Evolutionary conservation across 805 yeast genomes (phyloP).

Genomic region (Saturnispora kantuleensis): DNA sequence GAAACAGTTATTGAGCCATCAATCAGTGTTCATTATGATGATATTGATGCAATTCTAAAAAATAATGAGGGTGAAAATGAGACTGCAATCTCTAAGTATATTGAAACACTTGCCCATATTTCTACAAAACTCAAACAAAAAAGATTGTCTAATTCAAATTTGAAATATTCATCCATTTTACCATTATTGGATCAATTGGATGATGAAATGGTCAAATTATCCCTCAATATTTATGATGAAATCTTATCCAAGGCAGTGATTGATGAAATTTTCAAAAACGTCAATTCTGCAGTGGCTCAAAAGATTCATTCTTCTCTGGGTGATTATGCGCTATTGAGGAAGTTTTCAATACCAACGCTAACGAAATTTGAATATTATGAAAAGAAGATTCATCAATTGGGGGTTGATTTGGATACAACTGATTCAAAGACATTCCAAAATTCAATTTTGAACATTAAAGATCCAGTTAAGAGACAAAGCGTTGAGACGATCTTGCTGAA

Average conservation of each 20-base stretch:
- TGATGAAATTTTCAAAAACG: constrained; percentile 70
- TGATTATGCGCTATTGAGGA: constrained; percentile 72
- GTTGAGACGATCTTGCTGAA: constrained; percentile 73
- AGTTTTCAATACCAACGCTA: constrained; percentile 76
- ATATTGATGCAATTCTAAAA: constrained; percentile 43
- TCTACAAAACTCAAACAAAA: constrained; percentile 63
- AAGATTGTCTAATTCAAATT: constrained; percentile 41
- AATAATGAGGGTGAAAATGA: constrained; percentile 28
- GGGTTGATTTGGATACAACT: constrained; percentile 62
- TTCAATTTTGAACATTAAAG: constrained; percentile 56
- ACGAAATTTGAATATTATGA: constrained; percentile 74
- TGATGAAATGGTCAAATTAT: constrained; percentile 69
- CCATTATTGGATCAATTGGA: constrained; percentile 72
- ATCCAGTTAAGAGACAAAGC: constrained; percentile 55
- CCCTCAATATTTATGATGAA: constrained; percentile 62
- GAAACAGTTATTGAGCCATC: constrained; percentile 63
- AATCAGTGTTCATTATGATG: constrained; percentile 41
- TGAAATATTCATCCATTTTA: constrained; percentile 42
- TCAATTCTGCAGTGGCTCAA: constrained; percentile 79
- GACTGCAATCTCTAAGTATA: constrained; percentile 51
- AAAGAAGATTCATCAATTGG: constrained; percentile 56
- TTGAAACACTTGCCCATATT: constrained; percentile 52
- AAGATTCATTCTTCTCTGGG: constrained; percentile 68
- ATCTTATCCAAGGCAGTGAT: constrained; percentile 47
- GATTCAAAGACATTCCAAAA: constrained; percentile 61